Percentiles rank a stretch among this genome's conserved stretches.
Evolutionary conservation across 2,329 filamentous ascomycete genomes (phyloP).

Genomic region (Tolypocladium nubicola): DNA sequence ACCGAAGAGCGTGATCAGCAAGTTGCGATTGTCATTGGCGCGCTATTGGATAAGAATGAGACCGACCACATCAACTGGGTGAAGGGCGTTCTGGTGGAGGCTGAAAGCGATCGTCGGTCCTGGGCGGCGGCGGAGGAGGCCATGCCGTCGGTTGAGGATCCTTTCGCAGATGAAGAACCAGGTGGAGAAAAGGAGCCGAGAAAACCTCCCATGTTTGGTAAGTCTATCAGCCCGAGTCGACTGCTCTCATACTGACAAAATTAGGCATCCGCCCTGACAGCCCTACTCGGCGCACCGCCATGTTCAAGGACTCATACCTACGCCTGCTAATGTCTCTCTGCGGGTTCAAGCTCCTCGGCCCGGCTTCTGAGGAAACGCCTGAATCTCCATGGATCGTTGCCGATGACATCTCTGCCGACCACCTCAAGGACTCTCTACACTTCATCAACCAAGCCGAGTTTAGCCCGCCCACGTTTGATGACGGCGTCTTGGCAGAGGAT

Average conservation of each 20-base stretch:
- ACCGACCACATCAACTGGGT: conserved; percentile 72
- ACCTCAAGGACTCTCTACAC: conserved; percentile 59
- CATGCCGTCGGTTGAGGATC: conserved; percentile 28
- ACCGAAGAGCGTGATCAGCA: conserved; percentile 58
- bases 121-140: conserved; percentile 68
- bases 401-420: conserved; percentile 47
- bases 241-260: conserved; percentile 15
- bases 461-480: conserved; percentile 65
- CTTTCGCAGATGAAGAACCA: conserved; percentile 20
- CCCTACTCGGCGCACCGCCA: conserved; percentile 55
- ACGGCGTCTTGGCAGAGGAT: conserved; percentile 63
- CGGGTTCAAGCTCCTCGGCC: conserved; percentile 52
- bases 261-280: conserved; percentile 53
- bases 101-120: conserved; percentile 60
- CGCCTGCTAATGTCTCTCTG: conserved; percentile 72
- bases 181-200: conserved; percentile 14
- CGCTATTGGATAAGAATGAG: conserved; percentile 71
- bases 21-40: conserved; percentile 69
- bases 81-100: conserved; percentile 57
- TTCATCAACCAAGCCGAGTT: conserved; percentile 71
- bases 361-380: conserved; percentile 54
- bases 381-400: conserved; percentile 75
- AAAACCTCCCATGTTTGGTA: conserved; percentile 21
- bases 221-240: conserved; percentile 8
- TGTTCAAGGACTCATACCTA: conserved; percentile 84